A percentile compares a stretch with the other conserved stretches of the same genome.
These are phyloP conservation scores for Symbiodinium pilosum DNA, from an alignment of 73 alveolate genomes.

Conservation along the genomic window DNA sequence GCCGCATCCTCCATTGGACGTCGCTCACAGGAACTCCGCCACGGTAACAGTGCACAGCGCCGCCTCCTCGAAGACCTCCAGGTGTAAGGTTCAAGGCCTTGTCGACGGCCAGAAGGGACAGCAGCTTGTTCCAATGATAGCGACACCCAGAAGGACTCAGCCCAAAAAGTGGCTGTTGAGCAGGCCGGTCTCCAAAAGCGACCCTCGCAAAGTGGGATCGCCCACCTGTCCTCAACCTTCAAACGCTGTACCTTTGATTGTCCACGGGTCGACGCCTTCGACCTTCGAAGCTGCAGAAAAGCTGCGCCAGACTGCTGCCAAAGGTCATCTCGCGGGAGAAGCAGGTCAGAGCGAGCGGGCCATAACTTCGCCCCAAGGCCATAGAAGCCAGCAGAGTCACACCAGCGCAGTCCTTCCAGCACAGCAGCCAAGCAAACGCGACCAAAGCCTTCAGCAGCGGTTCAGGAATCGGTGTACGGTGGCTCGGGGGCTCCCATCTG, in stretches of 20 bases:
- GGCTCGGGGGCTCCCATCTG: slow-evolving; percentile 7
- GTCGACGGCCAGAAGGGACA: not conserved
- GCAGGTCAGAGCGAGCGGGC: not conserved
- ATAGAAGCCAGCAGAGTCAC: not conserved
- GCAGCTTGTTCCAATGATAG: not conserved
- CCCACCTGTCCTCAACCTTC: not conserved
- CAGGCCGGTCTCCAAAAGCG: not conserved
- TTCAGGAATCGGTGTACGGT: not conserved
- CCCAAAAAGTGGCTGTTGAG: not conserved
- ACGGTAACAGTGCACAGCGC: not conserved
- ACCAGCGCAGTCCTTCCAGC: not conserved
- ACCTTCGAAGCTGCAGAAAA: not conserved
- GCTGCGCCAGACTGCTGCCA: not conserved
- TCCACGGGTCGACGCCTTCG: not conserved
- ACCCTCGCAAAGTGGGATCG: not conserved
- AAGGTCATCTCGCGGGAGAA: not conserved
- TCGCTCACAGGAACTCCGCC: not conserved
- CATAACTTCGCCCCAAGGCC: not conserved
- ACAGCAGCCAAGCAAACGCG: not conserved
- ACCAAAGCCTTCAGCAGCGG: not conserved
- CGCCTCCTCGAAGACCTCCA: slow-evolving; percentile 1
- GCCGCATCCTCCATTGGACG: not conserved
- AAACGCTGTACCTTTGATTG: not conserved
- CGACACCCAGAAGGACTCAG: not conserved
- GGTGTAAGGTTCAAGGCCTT: not conserved